A percentile compares a stretch with the other conserved stretches of the same genome.
Conservation (phyloP, 306 rosid genomes). For the Medicago arabica region DNA sequence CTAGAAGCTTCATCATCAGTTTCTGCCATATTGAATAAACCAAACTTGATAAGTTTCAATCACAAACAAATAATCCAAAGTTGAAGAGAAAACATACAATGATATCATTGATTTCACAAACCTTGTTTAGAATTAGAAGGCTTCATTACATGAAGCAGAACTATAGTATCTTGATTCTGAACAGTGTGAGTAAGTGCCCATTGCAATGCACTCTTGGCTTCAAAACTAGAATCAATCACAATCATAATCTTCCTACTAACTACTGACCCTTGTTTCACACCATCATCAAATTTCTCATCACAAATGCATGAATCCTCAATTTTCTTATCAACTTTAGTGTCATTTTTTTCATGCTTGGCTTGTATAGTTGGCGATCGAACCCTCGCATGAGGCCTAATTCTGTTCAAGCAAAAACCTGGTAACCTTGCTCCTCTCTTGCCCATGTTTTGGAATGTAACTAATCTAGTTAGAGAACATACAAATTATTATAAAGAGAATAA, state of each 20-base stretch:
- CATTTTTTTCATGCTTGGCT: conserved; percentile 46
- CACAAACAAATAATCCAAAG: not conserved
- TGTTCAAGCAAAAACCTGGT: conserved; percentile 81
- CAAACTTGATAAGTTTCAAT: conserved; percentile 17
- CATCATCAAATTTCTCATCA: conserved; percentile 49
- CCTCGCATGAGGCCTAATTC: conserved; percentile 85
- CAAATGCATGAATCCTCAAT: conserved; percentile 32
- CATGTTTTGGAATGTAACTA: conserved; percentile 52
- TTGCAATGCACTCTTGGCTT: conserved; percentile 84
- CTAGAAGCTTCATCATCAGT: conserved; percentile 58
- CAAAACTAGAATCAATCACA: conserved; percentile 90
- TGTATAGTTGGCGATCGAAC: conserved; percentile 77
- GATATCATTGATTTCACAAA: conserved; percentile 45
- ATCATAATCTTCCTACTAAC: conserved; percentile 80
- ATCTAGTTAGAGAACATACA: conserved; percentile 30
- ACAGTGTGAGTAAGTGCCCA: conserved; percentile 92
- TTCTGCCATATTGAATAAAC: conserved; percentile 39
- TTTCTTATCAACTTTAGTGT: conserved; percentile 39
- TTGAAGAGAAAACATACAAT: conserved; percentile 17
- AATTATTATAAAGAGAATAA: conserved; percentile 45
- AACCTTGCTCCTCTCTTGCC: conserved; percentile 77
- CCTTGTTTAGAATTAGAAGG: conserved; percentile 72
- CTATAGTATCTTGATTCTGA: conserved; percentile 72
- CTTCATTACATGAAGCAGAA: conserved; percentile 79
- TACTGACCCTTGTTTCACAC: conserved; percentile 47